Percentiles rank a stretch among this genome's conserved stretches.
phyloP scores from a whole-genome alignment of 805 yeast species.

The Grigorovia transvaalensis region DNA sequence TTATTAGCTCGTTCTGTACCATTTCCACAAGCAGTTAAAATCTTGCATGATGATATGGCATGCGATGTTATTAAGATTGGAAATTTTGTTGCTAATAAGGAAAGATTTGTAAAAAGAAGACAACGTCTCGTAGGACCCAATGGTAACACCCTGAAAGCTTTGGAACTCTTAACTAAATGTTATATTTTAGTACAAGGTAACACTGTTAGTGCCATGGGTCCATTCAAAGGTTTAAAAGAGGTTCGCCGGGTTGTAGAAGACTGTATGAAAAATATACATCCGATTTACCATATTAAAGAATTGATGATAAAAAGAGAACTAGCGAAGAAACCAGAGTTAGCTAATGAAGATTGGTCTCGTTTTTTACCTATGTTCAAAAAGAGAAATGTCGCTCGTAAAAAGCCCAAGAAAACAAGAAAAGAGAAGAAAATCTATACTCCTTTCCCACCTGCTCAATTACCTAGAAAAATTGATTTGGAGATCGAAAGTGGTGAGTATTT shows the following conservation, averaged over 20 bases:
- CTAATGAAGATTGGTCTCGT: slow-evolving; percentile 93
- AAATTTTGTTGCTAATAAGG: slow-evolving; percentile 78
- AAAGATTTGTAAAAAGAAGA: slow-evolving; percentile 87
- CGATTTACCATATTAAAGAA: slow-evolving; percentile 96
- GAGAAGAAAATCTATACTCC: slow-evolving; percentile 83
- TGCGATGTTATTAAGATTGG: slow-evolving; percentile 96
- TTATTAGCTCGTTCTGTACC: slow-evolving; percentile 93
- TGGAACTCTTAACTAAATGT: slow-evolving; percentile 90
- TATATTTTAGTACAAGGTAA: slow-evolving; percentile 94
- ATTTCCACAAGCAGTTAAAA: slow-evolving; percentile 88
- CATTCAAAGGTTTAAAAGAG: slow-evolving; percentile 84
- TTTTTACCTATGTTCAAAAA: slow-evolving; percentile 94
- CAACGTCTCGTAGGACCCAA: slow-evolving; percentile 95
- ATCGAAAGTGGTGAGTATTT: slow-evolving; percentile 98
- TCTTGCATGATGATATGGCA: slow-evolving; percentile 83
- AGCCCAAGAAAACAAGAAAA: slow-evolving; percentile 56
- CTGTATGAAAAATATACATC: slow-evolving; percentile 93
- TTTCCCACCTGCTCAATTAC: slow-evolving; percentile 96
- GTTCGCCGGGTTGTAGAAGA: slow-evolving; percentile 92
- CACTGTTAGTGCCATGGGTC: slow-evolving; percentile 96
- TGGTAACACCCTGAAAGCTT: slow-evolving; percentile 92
- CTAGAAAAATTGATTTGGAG: slow-evolving; percentile 93
- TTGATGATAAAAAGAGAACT: slow-evolving; percentile 94
- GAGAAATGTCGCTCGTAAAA: slow-evolving; percentile 89
- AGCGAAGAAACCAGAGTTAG: slow-evolving; percentile 89